Conservation (phyloP, 176 grass and related monocot species). For the Juncus inflexus region DNA sequence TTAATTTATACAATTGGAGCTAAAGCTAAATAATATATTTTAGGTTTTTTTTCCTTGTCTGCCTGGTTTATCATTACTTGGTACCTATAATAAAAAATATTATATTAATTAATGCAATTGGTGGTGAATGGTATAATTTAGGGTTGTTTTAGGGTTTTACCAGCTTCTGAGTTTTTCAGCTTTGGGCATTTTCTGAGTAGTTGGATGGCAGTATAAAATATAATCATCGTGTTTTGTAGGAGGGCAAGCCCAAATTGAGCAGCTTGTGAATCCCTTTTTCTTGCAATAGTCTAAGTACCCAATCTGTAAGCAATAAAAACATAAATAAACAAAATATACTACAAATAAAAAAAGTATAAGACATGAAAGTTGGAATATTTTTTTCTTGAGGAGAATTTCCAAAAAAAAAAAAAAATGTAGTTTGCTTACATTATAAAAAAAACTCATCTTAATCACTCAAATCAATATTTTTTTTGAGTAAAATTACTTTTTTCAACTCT, state of each 20-base stretch:
- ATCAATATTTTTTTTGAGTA: too few species aligned
- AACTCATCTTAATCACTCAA: too few species aligned
- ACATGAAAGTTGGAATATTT: too few species aligned
- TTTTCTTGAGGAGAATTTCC: too few species aligned
- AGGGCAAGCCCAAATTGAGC: constrained; percentile 95
- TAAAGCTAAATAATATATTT: too few species aligned
- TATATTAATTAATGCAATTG: not conserved
- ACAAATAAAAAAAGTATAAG: too few species aligned
- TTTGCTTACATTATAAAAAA: too few species aligned
- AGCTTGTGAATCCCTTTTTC: constrained; percentile 80
- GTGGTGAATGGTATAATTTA: constrained; percentile 9
- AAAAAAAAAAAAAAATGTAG: too few species aligned
- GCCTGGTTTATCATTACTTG: too few species aligned
- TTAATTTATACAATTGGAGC: too few species aligned
- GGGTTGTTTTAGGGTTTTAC: constrained; percentile 20
- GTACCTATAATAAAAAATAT: constrained; percentile 19
- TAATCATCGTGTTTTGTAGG: constrained; percentile 91
- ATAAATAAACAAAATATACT: not conserved
- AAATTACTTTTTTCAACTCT: too few species aligned
- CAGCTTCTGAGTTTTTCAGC: constrained; percentile 89
- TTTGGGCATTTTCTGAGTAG: constrained; percentile 82
- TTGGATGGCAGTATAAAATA: constrained; percentile 95
- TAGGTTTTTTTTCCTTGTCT: too few species aligned
- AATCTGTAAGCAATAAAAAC: constrained; percentile 41
- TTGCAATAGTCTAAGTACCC: constrained; percentile 94